Evolutionary conservation across 208 protist species (phyloP).

Genomic region (Wallacemonas sp.): DNA sequence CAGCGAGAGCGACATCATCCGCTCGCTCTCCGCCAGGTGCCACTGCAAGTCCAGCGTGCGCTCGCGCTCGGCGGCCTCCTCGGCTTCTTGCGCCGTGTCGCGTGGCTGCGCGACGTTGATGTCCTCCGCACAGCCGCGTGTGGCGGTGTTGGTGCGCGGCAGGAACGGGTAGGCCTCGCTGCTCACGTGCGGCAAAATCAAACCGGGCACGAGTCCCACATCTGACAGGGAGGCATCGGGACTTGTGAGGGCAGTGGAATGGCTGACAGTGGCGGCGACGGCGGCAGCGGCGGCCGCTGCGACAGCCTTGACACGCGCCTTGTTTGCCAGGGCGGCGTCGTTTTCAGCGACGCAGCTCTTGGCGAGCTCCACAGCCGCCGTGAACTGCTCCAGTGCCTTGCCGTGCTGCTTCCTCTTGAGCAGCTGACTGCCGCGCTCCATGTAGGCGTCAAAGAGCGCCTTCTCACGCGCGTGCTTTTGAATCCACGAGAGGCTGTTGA

Average conservation of each 20-base stretch:
- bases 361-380: constrained; percentile 57
- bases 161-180: not conserved
- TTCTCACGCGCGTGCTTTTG: constrained; percentile 37
- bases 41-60: constrained; percentile 60
- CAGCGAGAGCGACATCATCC: constrained; percentile 81
- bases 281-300: constrained; percentile 21
- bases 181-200: not conserved
- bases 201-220: not conserved
- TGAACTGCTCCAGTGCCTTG: constrained; percentile 50
- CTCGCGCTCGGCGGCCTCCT: constrained; percentile 21
- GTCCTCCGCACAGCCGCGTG: constrained; percentile 14
- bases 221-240: not conserved
- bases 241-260: too few relatives aligned
- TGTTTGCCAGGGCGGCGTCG: constrained; percentile 22
- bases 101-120: not conserved
- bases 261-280: constrained; percentile 9
- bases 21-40: constrained; percentile 79
- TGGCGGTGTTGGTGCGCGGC: constrained; percentile 6
- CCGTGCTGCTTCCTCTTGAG: constrained; percentile 57
- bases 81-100: constrained; percentile 24
- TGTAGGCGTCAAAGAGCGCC: constrained; percentile 66
- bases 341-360: constrained; percentile 20
- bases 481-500: constrained; percentile 47
- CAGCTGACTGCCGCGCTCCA: constrained; percentile 80
- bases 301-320: constrained; percentile 2